Evolutionary conservation across 2,329 filamentous ascomycete species (phyloP), one percentile per base, ranked within the genome.

Genomic region (Fusarium sp.): DNA sequence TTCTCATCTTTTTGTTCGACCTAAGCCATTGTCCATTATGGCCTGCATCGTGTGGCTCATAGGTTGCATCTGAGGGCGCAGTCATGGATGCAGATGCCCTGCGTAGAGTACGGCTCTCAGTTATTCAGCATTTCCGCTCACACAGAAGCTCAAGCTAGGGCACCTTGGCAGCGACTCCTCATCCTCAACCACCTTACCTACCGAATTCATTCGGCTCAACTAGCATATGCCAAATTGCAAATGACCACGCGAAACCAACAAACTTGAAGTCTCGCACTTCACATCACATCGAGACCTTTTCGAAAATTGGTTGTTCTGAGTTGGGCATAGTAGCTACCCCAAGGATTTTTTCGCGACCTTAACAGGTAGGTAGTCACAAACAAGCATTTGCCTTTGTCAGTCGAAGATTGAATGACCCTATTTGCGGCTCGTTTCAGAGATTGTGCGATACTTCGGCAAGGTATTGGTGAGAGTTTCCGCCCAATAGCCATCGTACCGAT

Each of bases 401-500:
- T 50, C 46, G 56, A 61, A 67, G 55, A 56, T 40, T 62, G 35
- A 43, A 47, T 52, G 62, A 60, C 45, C n/a, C 62, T 37, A 60
- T 60, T 30, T 23, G 54, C 46, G 50, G 40, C 51, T 54, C 41
- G 41, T 35, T 40, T 55, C 13, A 41, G 44, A 25, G 32, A 19
- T n/a, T 47, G 13, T 52, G 46, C 19, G 20, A 52, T 44, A 50
- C 41, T 27, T 56, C 54, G 44, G 62, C 25, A 33, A 11, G 10
- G 27, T 30, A 41, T 56, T 46, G 39, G 50, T 40, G 61, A 72
- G 60, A 64, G 57, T 71, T 71, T 68, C 71, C 65, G 51, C 27
- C 58, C 40, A 39, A 55, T 46, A 39, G 35, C 32, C 23, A 44
- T 59, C 45, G 32, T 41, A 47, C 46, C 30, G 50, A 55, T 51